These are phyloP conservation scores for Trypanosoma melophagium DNA, from an alignment of 208 protist species.

Conservation along the genomic window DNA sequence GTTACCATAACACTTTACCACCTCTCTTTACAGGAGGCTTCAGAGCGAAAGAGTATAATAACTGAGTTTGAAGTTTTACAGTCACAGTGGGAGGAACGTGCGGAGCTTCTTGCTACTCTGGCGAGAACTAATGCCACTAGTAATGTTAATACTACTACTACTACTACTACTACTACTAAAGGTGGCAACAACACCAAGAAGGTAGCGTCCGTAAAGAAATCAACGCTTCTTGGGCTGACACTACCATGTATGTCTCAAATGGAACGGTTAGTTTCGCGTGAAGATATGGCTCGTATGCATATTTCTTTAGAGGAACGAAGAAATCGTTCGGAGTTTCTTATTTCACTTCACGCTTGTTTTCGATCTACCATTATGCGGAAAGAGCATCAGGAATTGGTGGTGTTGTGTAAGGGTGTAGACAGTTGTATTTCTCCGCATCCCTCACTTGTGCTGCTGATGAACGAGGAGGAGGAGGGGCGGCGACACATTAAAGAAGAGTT, in stretches of 20 bases:
- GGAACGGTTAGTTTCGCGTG: slow-evolving; percentile 20
- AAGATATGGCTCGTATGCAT: slow-evolving; percentile 25
- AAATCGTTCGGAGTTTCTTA: background rate
- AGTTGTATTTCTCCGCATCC: slow-evolving; percentile 1
- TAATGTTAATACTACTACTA: background rate
- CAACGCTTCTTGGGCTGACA: background rate
- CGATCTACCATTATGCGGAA: background rate
- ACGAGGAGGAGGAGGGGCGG: slow-evolving; percentile 24
- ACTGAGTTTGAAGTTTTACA: slow-evolving; percentile 5
- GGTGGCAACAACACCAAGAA: background rate
- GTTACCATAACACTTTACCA: slow-evolving; percentile 10
- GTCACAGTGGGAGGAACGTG: background rate
- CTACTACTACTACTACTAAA: background rate
- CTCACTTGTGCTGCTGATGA: slow-evolving; percentile 2
- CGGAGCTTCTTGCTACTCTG: slow-evolving; percentile 8
- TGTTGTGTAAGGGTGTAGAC: slow-evolving; percentile 8
- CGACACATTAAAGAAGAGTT: slow-evolving; percentile 18
- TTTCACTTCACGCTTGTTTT: slow-evolving; percentile 1
- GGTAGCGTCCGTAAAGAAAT: background rate
- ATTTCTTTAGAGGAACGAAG: slow-evolving; percentile 12
- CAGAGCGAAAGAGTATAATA: slow-evolving; percentile 13
- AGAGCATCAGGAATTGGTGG: slow-evolving; percentile 4
- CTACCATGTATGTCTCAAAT: slow-evolving; percentile 6
- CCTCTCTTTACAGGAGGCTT: slow-evolving; percentile 11
- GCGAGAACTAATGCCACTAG: background rate